These are phyloP conservation scores for Tulasnella sp. DNA, from an alignment of 768 basidiomycete species.

Conservation along the genomic window DNA sequence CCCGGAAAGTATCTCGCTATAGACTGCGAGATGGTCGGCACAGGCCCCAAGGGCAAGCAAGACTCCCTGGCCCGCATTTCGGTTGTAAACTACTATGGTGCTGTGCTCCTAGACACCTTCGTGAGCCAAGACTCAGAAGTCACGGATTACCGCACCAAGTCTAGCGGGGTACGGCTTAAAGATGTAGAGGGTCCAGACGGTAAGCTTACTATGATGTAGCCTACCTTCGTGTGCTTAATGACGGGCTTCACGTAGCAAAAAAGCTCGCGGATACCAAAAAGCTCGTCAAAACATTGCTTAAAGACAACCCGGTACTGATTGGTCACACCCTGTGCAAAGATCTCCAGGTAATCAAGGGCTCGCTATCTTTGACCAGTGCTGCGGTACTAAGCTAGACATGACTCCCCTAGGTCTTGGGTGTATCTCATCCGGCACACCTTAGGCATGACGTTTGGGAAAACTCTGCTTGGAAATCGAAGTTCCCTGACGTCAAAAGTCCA, in stretches of 20 bases:
- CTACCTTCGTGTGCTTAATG: too few relatives aligned
- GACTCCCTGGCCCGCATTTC: slow-evolving; percentile 83
- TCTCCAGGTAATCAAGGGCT: too few relatives aligned
- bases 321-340: too few relatives aligned
- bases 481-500: slow-evolving; percentile 35
- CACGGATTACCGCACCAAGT: slow-evolving; percentile 86
- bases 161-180: slow-evolving; percentile 65
- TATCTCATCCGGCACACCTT: too few relatives aligned
- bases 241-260: background rate
- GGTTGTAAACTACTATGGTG: slow-evolving; percentile 81
- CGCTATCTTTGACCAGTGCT: too few relatives aligned
- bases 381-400: too few relatives aligned
- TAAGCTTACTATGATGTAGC: too few relatives aligned
- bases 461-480: too few relatives aligned
- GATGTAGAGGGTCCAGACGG: slow-evolving; percentile 57
- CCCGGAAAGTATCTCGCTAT: slow-evolving; percentile 70
- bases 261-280: background rate
- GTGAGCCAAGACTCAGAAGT: slow-evolving; percentile 80
- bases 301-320: too few relatives aligned
- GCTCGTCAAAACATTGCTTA: slow-evolving; percentile 63
- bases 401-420: too few relatives aligned
- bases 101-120: slow-evolving; percentile 68
- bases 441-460: too few relatives aligned
- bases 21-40: slow-evolving; percentile 97
- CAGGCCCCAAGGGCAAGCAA: slow-evolving; percentile 74